phyloP scores from a whole-genome alignment of 2,329 filamentous ascomycete species.

The Aulographum hederae region DNA sequence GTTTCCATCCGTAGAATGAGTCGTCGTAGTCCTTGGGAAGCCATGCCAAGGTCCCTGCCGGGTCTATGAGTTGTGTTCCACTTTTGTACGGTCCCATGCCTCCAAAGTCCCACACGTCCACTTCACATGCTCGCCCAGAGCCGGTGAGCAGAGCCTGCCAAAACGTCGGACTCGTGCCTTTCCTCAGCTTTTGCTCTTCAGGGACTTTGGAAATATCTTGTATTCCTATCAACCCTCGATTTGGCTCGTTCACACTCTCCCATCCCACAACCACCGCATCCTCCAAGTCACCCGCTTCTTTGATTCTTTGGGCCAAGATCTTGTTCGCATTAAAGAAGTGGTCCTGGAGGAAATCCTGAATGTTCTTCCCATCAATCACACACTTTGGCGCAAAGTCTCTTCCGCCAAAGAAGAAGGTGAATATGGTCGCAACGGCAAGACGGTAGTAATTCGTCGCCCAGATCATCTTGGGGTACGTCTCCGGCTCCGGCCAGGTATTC shows the following conservation, averaged over 20 bases:
- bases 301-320: constrained; percentile 67
- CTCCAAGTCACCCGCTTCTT: constrained; percentile 77
- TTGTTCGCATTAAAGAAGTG: constrained; percentile 70
- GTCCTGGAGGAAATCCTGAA: constrained; percentile 81
- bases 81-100: constrained; percentile 83
- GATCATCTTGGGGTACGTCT: constrained; percentile 91
- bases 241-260: constrained; percentile 94
- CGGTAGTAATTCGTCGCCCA: constrained; percentile 96
- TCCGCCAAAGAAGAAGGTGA: constrained; percentile 85
- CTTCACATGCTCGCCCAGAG: constrained; percentile 77
- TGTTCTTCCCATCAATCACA: constrained; percentile 85
- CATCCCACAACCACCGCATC: constrained; percentile 81
- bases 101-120: constrained; percentile 87
- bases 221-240: constrained; percentile 70
- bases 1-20: constrained; percentile 72
- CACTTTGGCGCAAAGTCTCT: constrained; percentile 89
- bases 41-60: constrained; percentile 73
- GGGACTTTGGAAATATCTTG: constrained; percentile 68
- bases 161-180: constrained; percentile 80
- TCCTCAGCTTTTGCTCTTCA: constrained; percentile 73
- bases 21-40: constrained; percentile 70
- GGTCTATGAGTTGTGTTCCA: constrained; percentile 67
- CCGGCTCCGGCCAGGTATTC: constrained; percentile 75
- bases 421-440: constrained; percentile 74
- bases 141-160: constrained; percentile 89